Evolutionary conservation across 345 rosid genomes (phyloP), one percentile per base, ranked within the genome.

Genomic region (Gossypium bickii): DNA sequence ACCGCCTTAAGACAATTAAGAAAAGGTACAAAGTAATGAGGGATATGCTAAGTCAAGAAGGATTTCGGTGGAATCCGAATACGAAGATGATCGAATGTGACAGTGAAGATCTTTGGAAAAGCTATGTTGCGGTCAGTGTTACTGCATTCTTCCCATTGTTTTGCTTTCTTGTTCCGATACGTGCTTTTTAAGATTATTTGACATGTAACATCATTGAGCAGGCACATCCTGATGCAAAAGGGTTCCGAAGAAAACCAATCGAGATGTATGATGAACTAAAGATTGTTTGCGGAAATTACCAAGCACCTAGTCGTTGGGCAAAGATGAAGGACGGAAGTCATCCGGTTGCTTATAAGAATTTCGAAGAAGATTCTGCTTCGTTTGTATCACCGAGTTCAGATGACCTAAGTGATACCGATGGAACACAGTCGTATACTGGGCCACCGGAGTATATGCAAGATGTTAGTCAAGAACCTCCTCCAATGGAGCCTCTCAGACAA

Each of bases 1-100:
- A 92, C 75, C 95, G 97, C 64, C 88, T 92, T 17, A 92, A 92
- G 86, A 92, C 97, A 6, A 92, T 92, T 79, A 92, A 92, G 88
- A 92, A 92, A 85, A 83, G 97, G 80, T 92, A 90, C 72, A 90
- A 82, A 82, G 86, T 89, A 17, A 89, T 90, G 87, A 85, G 75
- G 82, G 97, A 90, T 72, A 79, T 89, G 85, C 91, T 92, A 75
- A 85, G 86, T 61, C 92, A 80, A 77, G 93, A 92, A 59, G 97
- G 92, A 34, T 92, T 92, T 85, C 71, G 86, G 80, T 92, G 93
- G 93, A 92, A 92, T 76, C 84, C 95, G 22, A 84, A 12, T 77
- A 81, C 90, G 0, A 90, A 83, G 83, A 90, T 81, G 92, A 84
- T 92, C 4, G 88, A 88, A 73, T 90, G 89, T 17, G 87, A 87